Base-by-base conservation (phyloP, 164 flowering plant species). In the Warburgia ugandensis region DNA sequence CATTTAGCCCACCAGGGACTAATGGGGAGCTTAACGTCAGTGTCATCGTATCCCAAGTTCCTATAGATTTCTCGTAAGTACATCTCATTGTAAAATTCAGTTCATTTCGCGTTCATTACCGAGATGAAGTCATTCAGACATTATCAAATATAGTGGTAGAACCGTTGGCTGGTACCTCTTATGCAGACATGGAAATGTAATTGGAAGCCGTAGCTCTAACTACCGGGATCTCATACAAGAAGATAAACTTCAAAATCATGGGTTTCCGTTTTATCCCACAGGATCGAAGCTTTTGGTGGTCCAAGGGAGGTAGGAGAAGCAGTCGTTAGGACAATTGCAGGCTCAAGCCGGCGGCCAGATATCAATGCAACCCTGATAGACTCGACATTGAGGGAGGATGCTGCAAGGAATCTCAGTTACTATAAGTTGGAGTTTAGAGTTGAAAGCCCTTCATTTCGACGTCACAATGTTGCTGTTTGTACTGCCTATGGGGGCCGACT, bases 11-110 rank as follows among this genome's bases (percentile, higher is more conserved):
- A 6, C 96, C 96, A 0, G 94, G 92, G 2, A 77, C 97, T 3
- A 78, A 37, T 20, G 99, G 99, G 19, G 99, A 88, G 77, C 94
- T 88, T 54, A 88, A 94, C 43, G 89, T 88, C 31, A 94, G 99
- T 45, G 92, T 88, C 64, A 79, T 94, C 44, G 94, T 82, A 33
- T 79, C 99, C 1, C 76, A 81, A 0, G 90, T 86, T 25, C 74
- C 96, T 13, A 72, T 45, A 7, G 80, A 79, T 62, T 94, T 94
- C 79, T 73, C 89, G 97, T 82, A 35, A 81, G 94, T 62, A 10
- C 4, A 1, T 6, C 41, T 13, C 41, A 39, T 0, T 5, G 5
- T 38, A 13, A 20, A 4, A 6, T 4, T 38, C 20, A 6, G 8
- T 16, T 39, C 7, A 2, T 39, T 4, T n/a, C 19, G 13, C 13